Conservation (phyloP, 2,329 filamentous ascomycete genomes). For the Falciphora oryzae region DNA sequence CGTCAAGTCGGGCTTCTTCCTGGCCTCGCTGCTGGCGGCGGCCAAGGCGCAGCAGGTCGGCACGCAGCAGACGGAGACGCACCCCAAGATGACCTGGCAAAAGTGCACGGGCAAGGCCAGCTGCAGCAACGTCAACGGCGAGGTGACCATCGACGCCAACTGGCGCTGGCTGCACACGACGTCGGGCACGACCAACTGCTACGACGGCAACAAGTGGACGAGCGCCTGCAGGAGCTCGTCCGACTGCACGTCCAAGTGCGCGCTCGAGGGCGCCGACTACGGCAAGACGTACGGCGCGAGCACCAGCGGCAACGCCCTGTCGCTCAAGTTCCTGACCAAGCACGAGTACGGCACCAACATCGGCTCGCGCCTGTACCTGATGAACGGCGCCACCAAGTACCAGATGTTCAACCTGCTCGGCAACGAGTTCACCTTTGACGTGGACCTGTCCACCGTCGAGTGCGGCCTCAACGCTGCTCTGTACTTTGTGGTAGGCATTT, state of each 20-base stretch:
- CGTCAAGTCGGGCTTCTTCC: conserved; percentile 9
- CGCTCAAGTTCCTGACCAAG: conserved; percentile 43
- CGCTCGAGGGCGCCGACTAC: conserved; percentile 36
- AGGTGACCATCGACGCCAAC: conserved; percentile 41
- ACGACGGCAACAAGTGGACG: conserved; percentile 31
- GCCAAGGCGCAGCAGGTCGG: conserved; percentile 34
- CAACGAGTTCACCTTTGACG: conserved; percentile 60
- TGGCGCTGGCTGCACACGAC: conserved; percentile 43
- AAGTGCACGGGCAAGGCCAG: conserved; percentile 34
- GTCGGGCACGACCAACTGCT: conserved; percentile 41
- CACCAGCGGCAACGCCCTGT: conserved; percentile 36
- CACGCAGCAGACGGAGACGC: conserved; percentile 29
- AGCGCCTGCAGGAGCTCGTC: conserved; percentile 11
- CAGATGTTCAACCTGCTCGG: conserved; percentile 51
- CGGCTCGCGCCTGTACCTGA: conserved; percentile 28
- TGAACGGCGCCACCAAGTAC: conserved; percentile 26
- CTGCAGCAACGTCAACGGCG: conserved; percentile 34
- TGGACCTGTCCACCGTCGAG: conserved; percentile 55
- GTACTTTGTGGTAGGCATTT: conserved; percentile 8
- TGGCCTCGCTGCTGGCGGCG: conserved; percentile 25
- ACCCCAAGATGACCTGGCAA: conserved; percentile 37
- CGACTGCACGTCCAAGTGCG: conserved; percentile 27
- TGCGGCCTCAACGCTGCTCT: conserved; percentile 52
- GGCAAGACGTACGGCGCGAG: conserved; percentile 36
- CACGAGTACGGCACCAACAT: conserved; percentile 32